Evolutionary conservation across 225 moss, liverwort and hornwort genomes (phyloP).

Genomic region (Antitrichia curtipendula): DNA sequence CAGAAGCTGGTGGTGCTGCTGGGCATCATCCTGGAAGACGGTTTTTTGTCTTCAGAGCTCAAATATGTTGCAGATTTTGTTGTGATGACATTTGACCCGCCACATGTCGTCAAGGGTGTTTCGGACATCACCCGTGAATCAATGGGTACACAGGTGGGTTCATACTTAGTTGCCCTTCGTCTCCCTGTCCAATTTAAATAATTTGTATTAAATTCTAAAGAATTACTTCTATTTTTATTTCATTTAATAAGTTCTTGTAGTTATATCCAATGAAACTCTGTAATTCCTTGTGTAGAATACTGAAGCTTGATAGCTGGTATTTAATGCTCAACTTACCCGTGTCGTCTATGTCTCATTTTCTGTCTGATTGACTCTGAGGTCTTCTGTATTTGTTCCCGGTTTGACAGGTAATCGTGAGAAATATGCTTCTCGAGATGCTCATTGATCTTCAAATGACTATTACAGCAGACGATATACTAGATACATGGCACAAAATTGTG

Average conservation of each 20-base stretch:
- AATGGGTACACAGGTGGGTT: conserved; percentile 51
- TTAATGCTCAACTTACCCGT: background rate
- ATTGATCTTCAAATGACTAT: conserved; percentile 88
- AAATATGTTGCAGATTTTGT: conserved; percentile 95
- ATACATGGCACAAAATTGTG: conserved; percentile 83
- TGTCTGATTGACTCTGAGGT: background rate
- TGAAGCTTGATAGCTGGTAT: background rate
- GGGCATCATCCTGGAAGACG: conserved; percentile 81
- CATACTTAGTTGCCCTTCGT: background rate
- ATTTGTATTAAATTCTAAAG: background rate
- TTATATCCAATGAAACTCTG: background rate
- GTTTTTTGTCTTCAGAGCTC: conserved; percentile 70
- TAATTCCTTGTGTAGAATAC: background rate
- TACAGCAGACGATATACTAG: conserved; percentile 52
- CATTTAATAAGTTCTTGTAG: background rate
- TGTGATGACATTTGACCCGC: conserved; percentile 92
- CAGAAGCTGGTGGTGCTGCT: conserved; percentile 78
- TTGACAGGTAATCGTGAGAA: conserved; percentile 65
- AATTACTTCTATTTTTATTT: background rate
- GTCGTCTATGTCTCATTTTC: background rate
- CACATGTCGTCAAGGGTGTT: conserved; percentile 54
- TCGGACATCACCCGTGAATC: conserved; percentile 58
- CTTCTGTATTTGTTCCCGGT: background rate
- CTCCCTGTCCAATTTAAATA: background rate
- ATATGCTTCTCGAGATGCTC: conserved; percentile 84